Base-by-base conservation (phyloP, 2,329 filamentous ascomycete species). In the Sclerotinia nivalis region DNA sequence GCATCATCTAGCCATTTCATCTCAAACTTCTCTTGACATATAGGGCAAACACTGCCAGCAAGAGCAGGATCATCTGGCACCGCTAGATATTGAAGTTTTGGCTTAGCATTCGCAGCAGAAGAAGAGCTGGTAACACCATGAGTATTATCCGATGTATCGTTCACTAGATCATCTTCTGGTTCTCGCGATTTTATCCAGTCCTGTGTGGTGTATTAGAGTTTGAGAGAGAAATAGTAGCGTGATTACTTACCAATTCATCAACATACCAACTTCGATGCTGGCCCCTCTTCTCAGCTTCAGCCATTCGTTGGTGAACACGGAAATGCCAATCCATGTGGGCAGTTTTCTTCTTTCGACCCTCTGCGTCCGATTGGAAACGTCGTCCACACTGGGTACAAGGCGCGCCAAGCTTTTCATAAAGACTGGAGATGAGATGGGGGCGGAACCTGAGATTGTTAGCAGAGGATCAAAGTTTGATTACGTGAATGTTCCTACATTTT, bases 271-370 rank as follows among this genome's bases (percentile, higher is more conserved):
- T 96, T 47, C 96, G 90, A 77, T 96, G 94, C 75, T 96, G 92
- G 45, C 92, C 93, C 72, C 93, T 88, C 79, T 93, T 95, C 77
- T 93, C 89, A 20, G 92, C 90, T 75, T 98, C 95, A 3, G 89
- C 89, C 81, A 96, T 93, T 59, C 93, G 90, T 77, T 94, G 91
- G 77, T 97, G 95, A 34, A 95, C 94, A 69, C 91, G 90, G 82
- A 99, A 99, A 80, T 99, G 96, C 96, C 96, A 99, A 81, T 99
- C 96, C 84, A 99, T 90, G 79, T 99, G 96, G 4, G 91, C 89
- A 34, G 90, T 92, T 82, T 98, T 98, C 83, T 91, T 92, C 78
- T 90, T 89, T 76, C 89, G 91, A 18, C 95, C 95, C 73, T 92
- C 89, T 18, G 89, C 88, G 62, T 92, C 92, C 6, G 87, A 87